phyloP scores from a whole-genome alignment of 1,284 basidiomycete species.

The Phaffia rhodozyma region DNA sequence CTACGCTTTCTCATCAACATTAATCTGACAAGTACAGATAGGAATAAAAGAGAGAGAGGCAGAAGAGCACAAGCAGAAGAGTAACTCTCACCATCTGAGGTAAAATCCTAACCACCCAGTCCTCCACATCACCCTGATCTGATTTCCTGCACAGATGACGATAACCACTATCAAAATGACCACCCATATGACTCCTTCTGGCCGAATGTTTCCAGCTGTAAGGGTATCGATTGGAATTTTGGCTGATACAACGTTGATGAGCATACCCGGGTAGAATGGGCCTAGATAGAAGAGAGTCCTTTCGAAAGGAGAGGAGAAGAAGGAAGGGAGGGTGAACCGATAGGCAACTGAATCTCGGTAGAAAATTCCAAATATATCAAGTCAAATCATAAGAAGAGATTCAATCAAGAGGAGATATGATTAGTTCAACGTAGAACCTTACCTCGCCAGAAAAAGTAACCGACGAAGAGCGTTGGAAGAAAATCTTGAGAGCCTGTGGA shows the following conservation, averaged over 20 bases:
- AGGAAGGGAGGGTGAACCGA: slow-evolving; percentile 61
- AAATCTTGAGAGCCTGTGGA: slow-evolving; percentile 61
- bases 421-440: not conserved
- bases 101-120: slow-evolving; percentile 71
- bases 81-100: slow-evolving; percentile 46
- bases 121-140: slow-evolving; percentile 67
- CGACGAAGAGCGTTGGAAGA: slow-evolving; percentile 63
- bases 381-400: not conserved
- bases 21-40: not conserved
- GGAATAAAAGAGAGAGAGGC: not conserved
- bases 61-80: not conserved
- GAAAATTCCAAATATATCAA: not conserved
- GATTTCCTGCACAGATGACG: slow-evolving; percentile 52
- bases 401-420: not conserved
- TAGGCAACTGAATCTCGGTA: slow-evolving; percentile 40
- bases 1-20: not conserved
- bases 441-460: slow-evolving; percentile 62
- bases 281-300: slow-evolving; percentile 58
- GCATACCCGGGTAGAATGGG: slow-evolving; percentile 68
- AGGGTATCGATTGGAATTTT: slow-evolving; percentile 63
- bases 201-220: slow-evolving; percentile 51
- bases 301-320: slow-evolving; percentile 56
- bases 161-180: slow-evolving; percentile 44
- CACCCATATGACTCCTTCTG: slow-evolving; percentile 46
- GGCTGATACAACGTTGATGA: slow-evolving; percentile 52